Percentiles rank a stretch among this genome's conserved stretches.
These are phyloP conservation scores for Jamesozyma rosinii DNA, from an alignment of 805 yeast genomes.

Conservation along the genomic window DNA sequence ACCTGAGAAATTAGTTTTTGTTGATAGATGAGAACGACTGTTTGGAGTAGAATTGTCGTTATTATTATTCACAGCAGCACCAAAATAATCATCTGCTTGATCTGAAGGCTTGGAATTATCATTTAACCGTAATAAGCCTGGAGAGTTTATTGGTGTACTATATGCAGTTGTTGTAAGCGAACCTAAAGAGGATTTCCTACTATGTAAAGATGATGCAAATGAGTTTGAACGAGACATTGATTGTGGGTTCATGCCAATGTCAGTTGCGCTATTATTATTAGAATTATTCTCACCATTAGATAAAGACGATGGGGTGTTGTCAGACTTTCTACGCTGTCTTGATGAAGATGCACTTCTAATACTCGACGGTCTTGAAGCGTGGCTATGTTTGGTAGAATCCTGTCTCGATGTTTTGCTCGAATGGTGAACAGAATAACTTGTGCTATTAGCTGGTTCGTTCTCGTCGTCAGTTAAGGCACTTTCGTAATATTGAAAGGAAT, in stretches of 20 bases:
- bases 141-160: slow-evolving; percentile 29
- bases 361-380: slow-evolving; percentile 19
- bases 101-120: not conserved
- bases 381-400: slow-evolving; percentile 15
- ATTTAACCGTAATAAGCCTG: slow-evolving; percentile 15
- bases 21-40: slow-evolving; percentile 1
- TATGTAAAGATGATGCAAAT: slow-evolving; percentile 24
- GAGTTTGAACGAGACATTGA: slow-evolving; percentile 20
- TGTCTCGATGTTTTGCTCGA: slow-evolving; percentile 3
- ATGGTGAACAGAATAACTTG: slow-evolving; percentile 1
- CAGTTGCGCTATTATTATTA: not conserved
- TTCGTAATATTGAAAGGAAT: slow-evolving; percentile 21
- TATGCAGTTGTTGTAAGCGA: slow-evolving; percentile 25
- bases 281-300: not conserved
- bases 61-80: not conserved
- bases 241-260: not conserved
- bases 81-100: slow-evolving; percentile 18
- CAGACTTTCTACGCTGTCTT: slow-evolving; percentile 19
- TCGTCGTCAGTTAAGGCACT: slow-evolving; percentile 28
- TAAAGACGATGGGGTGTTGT: slow-evolving; percentile 2
- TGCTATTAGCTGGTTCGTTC: slow-evolving; percentile 14
- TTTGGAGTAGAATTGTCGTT: not conserved
- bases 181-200: slow-evolving; percentile 26
- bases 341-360: slow-evolving; percentile 19
- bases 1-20: slow-evolving; percentile 1